Conservation (phyloP, 2,329 filamentous ascomycete species). For the Epichloe gansuensis region DNA sequence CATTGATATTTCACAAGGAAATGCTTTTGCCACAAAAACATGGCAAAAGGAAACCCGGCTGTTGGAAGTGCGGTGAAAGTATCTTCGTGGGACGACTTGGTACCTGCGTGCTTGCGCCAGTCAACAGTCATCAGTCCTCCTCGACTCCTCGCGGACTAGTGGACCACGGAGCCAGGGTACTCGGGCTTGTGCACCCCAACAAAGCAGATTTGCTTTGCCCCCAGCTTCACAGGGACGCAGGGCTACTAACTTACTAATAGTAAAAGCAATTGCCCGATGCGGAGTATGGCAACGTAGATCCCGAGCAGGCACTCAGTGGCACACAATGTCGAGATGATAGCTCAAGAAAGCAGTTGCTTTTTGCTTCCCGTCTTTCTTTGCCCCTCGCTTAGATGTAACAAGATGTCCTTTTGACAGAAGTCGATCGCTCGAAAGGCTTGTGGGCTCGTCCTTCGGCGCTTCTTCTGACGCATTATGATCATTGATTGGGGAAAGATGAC, state of each 20-base stretch:
- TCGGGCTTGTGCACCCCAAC: neutral
- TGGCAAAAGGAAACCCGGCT: neutral
- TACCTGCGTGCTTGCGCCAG: slow-evolving; percentile 3
- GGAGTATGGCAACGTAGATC: neutral
- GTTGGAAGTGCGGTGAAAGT: neutral
- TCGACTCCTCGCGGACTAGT: neutral
- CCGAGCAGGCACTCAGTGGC: neutral
- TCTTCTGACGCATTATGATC: neutral
- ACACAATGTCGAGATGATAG: neutral
- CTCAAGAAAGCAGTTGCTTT: neutral
- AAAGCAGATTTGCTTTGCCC: neutral
- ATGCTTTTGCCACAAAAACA: neutral
- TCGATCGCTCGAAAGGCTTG: neutral
- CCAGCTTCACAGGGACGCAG: neutral
- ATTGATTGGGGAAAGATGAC: neutral
- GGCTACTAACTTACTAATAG: no score
- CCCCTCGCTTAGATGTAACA: slow-evolving; percentile 3
- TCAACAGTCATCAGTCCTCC: no score
- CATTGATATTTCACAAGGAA: neutral
- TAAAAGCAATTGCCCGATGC: neutral
- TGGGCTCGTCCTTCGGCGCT: neutral
- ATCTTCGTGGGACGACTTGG: neutral
- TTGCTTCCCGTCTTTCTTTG: neutral
- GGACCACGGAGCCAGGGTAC: neutral
- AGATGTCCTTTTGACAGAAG: neutral